These are phyloP conservation scores for Aspergillus awamori DNA, from an alignment of 2,329 filamentous ascomycete species.

Conservation along the genomic window DNA sequence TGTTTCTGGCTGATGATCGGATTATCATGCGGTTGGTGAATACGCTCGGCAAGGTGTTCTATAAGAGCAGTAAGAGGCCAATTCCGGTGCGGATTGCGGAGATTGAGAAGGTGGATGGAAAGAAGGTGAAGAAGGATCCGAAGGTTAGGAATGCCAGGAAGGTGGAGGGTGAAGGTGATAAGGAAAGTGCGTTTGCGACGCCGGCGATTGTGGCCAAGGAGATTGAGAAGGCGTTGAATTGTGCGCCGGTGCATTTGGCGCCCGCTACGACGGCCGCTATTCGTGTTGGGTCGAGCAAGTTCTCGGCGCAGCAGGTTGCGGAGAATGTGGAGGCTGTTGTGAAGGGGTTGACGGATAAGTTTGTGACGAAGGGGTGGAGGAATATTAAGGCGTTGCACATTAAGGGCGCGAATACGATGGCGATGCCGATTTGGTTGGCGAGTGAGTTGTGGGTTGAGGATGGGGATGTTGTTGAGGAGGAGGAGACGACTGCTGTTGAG, in stretches of 20 bases:
- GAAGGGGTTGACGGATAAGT: conserved; percentile 71
- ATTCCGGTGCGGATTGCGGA: conserved; percentile 76
- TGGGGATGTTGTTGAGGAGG: conserved; percentile 66
- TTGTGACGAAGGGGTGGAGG: conserved; percentile 82
- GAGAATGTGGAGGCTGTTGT: conserved; percentile 79
- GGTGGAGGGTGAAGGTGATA: conserved; percentile 30
- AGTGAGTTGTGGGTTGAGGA: conserved; percentile 88
- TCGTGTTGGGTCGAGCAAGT: conserved; percentile 74
- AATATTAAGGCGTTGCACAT: conserved; percentile 84
- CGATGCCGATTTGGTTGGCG: conserved; percentile 91
- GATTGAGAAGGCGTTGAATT: conserved; percentile 73
- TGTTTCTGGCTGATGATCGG: conserved; percentile 91
- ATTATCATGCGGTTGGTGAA: conserved; percentile 73
- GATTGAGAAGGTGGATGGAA: conserved; percentile 62
- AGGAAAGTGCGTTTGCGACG: conserved; percentile 55
- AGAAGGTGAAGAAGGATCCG: conserved; percentile 60
- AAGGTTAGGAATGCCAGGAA: conserved; percentile 46
- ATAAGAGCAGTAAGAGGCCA: conserved; percentile 83
- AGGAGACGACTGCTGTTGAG: conserved; percentile 38
- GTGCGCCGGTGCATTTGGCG: conserved; percentile 78
- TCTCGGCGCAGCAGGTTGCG: conserved; percentile 73
- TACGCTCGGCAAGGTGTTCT: conserved; percentile 88
- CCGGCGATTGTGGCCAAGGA: conserved; percentile 74
- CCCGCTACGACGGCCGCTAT: conserved; percentile 79
- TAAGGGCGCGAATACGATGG: conserved; percentile 85